Percentiles rank a stretch among this genome's conserved stretches.
Evolutionary conservation across 306 rosid genomes (phyloP).

Genomic region (Quillaja saponaria): DNA sequence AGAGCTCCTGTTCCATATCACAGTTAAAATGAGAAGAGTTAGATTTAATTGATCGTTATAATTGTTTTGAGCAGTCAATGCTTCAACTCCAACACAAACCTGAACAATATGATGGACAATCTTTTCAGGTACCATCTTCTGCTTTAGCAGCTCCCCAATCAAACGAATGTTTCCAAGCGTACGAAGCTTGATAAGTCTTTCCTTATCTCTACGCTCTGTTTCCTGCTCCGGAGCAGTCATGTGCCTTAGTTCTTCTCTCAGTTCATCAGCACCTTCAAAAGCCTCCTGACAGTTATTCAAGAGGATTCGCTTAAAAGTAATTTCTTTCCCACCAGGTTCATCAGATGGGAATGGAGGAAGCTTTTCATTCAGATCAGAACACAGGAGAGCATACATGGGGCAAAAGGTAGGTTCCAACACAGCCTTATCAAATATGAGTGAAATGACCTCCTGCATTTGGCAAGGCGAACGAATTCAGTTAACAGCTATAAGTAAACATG

Average conservation of each 20-base stretch:
- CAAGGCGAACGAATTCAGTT: slow-evolving; percentile 30
- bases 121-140: slow-evolving; percentile 95
- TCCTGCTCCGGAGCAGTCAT: slow-evolving; percentile 93
- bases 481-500: slow-evolving; percentile 21
- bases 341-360: slow-evolving; percentile 91
- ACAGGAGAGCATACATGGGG: slow-evolving; percentile 92
- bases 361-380: slow-evolving; percentile 79
- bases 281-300: slow-evolving; percentile 94
- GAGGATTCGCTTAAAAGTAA: slow-evolving; percentile 86
- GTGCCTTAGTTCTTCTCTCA: slow-evolving; percentile 79
- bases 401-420: slow-evolving; percentile 98
- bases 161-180: slow-evolving; percentile 94
- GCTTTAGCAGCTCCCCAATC: slow-evolving; percentile 98
- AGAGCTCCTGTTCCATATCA: slow-evolving; percentile 68
- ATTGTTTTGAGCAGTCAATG: slow-evolving; percentile 6
- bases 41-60: slow-evolving; percentile 16
- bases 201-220: slow-evolving; percentile 79
- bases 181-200: slow-evolving; percentile 75
- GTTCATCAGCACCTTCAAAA: slow-evolving; percentile 85
- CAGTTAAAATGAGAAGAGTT: slow-evolving; percentile 22
- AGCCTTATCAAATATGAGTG: slow-evolving; percentile 90
- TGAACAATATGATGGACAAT: slow-evolving; percentile 96
- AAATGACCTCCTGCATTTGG: slow-evolving; percentile 78
- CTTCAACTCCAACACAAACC: slow-evolving; percentile 46
- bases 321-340: slow-evolving; percentile 81